Evolutionary conservation across 805 yeast genomes (phyloP).

Genomic region (Starmerella riodocensis): DNA sequence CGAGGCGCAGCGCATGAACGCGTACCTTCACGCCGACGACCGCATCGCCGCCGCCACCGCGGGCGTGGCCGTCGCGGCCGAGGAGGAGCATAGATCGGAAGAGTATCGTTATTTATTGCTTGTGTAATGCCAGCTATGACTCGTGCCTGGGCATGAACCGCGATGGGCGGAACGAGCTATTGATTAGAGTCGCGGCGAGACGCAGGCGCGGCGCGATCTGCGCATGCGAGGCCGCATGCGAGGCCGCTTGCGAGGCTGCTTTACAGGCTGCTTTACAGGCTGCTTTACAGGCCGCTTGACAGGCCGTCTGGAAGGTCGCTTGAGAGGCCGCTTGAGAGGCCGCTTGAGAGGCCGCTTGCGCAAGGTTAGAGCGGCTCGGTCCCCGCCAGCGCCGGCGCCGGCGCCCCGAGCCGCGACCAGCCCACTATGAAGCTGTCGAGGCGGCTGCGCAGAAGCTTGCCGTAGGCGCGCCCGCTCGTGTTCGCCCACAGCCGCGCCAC

Average conservation of each 20-base stretch:
- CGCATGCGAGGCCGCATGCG: too few relatives aligned
- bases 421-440: background rate
- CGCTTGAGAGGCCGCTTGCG: too few relatives aligned
- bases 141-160: background rate
- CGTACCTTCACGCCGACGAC: slow-evolving; percentile 24
- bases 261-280: too few relatives aligned
- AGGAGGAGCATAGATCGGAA: slow-evolving; percentile 1
- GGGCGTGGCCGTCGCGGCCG: slow-evolving; percentile 16
- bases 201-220: too few relatives aligned
- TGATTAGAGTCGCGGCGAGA: too few relatives aligned
- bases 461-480: slow-evolving; percentile 14
- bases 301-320: too few relatives aligned
- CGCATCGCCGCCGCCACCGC: slow-evolving; percentile 19
- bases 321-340: too few relatives aligned
- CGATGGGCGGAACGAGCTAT: too few relatives aligned
- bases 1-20: background rate
- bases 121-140: background rate
- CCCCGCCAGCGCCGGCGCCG: too few relatives aligned
- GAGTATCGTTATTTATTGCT: background rate
- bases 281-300: too few relatives aligned
- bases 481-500: slow-evolving; percentile 11
- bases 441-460: background rate
- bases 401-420: background rate
- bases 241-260: too few relatives aligned
- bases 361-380: too few relatives aligned